phyloP scores from a whole-genome alignment of 192 early-diverging fungal genomes.

The Neocallimastix lanati region DNA sequence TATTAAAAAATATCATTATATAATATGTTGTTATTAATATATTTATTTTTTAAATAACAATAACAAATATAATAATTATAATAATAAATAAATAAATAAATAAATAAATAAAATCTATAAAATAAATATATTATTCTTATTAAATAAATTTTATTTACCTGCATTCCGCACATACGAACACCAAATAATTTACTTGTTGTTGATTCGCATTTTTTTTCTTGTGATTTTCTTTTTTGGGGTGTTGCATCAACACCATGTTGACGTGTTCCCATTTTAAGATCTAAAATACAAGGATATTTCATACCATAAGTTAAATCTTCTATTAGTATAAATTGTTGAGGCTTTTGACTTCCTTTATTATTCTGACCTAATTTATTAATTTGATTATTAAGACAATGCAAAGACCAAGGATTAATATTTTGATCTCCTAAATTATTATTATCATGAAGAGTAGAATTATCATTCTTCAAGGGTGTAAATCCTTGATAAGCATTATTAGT shows the following conservation, averaged over 20 bases:
- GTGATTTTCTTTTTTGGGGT: conserved; percentile 60
- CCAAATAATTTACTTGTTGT: conserved; percentile 84
- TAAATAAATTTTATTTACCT: conserved; percentile 29
- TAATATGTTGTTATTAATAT: too few relatives aligned
- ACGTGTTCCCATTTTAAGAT: conserved; percentile 96
- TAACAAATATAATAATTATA: too few relatives aligned
- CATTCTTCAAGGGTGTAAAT: background rate
- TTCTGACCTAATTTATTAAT: background rate
- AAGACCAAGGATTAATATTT: background rate
- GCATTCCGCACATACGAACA: conserved; percentile 94
- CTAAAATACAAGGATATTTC: conserved; percentile 80
- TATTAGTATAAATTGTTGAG: background rate
- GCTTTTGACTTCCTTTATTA: background rate
- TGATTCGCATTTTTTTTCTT: conserved; percentile 79
- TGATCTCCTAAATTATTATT: background rate
- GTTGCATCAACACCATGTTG: conserved; percentile 85
- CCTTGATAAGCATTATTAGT: background rate
- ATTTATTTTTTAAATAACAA: too few relatives aligned
- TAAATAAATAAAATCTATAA: too few relatives aligned
- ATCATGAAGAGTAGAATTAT: background rate
- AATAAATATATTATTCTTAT: too few relatives aligned
- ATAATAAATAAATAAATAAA: too few relatives aligned
- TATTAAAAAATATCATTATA: too few relatives aligned
- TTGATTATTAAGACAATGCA: background rate
- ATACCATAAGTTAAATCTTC: conserved; percentile 26